Percentiles rank a stretch among this genome's conserved stretches.
Conservation (phyloP, 2,329 filamentous ascomycete species). For the Sclerotinia sclerotiorum region DNA sequence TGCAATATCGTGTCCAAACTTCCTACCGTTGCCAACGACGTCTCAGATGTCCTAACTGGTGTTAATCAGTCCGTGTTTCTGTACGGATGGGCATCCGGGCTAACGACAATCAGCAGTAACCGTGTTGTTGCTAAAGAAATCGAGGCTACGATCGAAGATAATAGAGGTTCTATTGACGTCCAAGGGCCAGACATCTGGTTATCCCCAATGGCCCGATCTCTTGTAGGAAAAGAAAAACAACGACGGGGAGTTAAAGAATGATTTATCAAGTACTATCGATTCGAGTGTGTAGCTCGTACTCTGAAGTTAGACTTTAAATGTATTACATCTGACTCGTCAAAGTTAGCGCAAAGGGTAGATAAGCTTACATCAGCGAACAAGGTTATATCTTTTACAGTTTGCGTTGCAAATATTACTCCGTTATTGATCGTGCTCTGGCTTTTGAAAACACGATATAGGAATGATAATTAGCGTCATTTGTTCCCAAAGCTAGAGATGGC, state of each 20-base stretch:
- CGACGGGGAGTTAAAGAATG: slow-evolving; percentile 17
- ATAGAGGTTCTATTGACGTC: slow-evolving; percentile 47
- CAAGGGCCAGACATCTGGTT: slow-evolving; percentile 64
- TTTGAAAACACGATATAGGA: neutral
- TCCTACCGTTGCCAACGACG: slow-evolving; percentile 46
- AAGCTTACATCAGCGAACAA: neutral
- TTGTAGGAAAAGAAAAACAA: slow-evolving; percentile 64
- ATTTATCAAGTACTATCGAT: neutral
- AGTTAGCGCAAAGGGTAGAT: neutral
- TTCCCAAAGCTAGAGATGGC: neutral
- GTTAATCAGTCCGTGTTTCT: slow-evolving; percentile 69
- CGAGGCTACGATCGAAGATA: slow-evolving; percentile 55
- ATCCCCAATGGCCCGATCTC: slow-evolving; percentile 61
- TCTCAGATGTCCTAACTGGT: slow-evolving; percentile 50
- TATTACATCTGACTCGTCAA: neutral
- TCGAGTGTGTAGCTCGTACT: neutral
- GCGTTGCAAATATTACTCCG: too few species aligned
- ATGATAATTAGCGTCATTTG: neutral
- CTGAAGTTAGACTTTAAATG: neutral
- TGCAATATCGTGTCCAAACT: slow-evolving; percentile 43
- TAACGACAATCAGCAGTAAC: slow-evolving; percentile 67
- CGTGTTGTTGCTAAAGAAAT: slow-evolving; percentile 62
- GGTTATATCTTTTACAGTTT: neutral
- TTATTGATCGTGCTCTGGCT: too few species aligned
- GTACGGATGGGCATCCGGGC: slow-evolving; percentile 59